These are phyloP conservation scores for Botrytis cinerea DNA, from an alignment of 2,329 filamentous ascomycete species.

Conservation along the genomic window DNA sequence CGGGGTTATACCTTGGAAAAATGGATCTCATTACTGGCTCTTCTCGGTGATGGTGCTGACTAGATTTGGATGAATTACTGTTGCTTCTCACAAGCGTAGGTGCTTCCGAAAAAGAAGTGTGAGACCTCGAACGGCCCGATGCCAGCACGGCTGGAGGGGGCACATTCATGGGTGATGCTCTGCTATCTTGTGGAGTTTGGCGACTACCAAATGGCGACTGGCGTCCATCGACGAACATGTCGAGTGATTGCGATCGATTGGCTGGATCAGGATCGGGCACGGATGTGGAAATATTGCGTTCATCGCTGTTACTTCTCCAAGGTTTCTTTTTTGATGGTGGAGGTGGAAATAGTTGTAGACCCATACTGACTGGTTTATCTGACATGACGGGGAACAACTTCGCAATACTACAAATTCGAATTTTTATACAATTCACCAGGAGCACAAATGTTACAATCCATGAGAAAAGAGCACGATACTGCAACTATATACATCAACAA, in stretches of 20 bases:
- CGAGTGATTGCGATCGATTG: constrained; percentile 31
- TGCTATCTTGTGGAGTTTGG: constrained; percentile 29
- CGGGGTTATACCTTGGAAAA: constrained; percentile 73
- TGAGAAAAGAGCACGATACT: constrained; percentile 14
- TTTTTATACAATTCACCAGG: constrained; percentile 7
- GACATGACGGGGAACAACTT: constrained; percentile 31
- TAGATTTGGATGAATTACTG: constrained; percentile 55
- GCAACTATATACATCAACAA: constrained; percentile 25
- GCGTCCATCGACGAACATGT: constrained; percentile 28
- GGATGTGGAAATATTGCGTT: constrained; percentile 34
- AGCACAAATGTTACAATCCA: constrained; percentile 5
- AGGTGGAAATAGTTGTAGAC: constrained; percentile 41
- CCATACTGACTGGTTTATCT: constrained; percentile 36
- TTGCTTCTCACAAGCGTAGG: constrained; percentile 52
- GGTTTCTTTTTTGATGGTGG: constrained; percentile 37
- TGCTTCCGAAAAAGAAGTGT: constrained; percentile 54
- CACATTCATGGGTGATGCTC: constrained; percentile 32
- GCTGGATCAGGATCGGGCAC: constrained; percentile 33
- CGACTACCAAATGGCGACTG: constrained; percentile 32
- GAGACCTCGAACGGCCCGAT: constrained; percentile 45
- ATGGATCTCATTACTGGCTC: constrained; percentile 64
- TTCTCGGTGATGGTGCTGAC: constrained; percentile 54
- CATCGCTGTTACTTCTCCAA: constrained; percentile 37
- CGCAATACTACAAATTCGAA: constrained; percentile 19
- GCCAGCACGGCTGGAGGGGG: constrained; percentile 36